Evolutionary conservation across 306 rosid species (phyloP).

Genomic region (Rosa lucieae): DNA sequence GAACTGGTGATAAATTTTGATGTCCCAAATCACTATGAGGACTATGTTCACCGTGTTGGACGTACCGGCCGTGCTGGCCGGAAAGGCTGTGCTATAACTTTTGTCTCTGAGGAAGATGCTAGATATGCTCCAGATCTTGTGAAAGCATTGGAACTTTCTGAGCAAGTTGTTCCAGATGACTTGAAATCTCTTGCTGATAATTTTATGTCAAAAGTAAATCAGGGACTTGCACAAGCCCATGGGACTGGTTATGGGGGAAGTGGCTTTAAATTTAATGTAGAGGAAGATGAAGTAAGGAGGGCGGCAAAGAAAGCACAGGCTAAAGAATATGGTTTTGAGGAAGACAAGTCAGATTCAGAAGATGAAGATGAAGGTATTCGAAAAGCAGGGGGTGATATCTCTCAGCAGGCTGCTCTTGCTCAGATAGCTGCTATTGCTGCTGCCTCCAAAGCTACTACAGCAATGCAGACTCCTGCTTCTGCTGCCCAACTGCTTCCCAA

Average conservation of each 20-base stretch:
- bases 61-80: slow-evolving; percentile 97
- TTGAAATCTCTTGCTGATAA: slow-evolving; percentile 73
- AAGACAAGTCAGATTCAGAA: slow-evolving; percentile 93
- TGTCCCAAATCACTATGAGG: slow-evolving; percentile 95
- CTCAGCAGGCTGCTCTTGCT: slow-evolving; percentile 86
- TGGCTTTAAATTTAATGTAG: slow-evolving; percentile 92
- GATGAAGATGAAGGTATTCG: slow-evolving; percentile 88
- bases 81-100: slow-evolving; percentile 90
- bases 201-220: slow-evolving; percentile 79
- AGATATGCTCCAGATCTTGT: slow-evolving; percentile 88
- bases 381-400: slow-evolving; percentile 81
- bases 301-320: slow-evolving; percentile 99
- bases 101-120: slow-evolving; percentile 83
- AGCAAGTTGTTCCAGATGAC: slow-evolving; percentile 90
- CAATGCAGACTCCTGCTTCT: slow-evolving; percentile 51
- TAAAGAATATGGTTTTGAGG: slow-evolving; percentile 93
- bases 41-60: slow-evolving; percentile 94
- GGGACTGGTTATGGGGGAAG: slow-evolving; percentile 99
- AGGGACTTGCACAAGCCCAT: slow-evolving; percentile 87
- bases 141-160: slow-evolving; percentile 88
- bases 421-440: slow-evolving; percentile 67
- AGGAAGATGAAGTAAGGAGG: slow-evolving; percentile 92
- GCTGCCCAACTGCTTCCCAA: slow-evolving; percentile 59
- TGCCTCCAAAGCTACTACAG: slow-evolving; percentile 59
- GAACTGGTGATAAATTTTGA: slow-evolving; percentile 89